Percentiles rank a stretch among this genome's conserved stretches.
phyloP scores from a whole-genome alignment of 441 rosid genomes.

The Lepidium campestre region DNA sequence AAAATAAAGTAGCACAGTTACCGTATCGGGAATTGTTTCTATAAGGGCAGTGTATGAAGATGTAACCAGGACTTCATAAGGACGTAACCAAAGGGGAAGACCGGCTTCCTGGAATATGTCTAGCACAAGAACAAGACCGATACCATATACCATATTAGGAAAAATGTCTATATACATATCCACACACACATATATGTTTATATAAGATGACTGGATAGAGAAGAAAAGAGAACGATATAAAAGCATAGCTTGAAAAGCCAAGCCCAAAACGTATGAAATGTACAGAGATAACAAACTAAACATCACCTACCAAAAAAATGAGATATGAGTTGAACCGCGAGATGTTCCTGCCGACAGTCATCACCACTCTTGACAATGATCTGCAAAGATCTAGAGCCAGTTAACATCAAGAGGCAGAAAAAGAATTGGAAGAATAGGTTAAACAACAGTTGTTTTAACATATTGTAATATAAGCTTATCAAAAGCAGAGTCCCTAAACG shows the following conservation, averaged over 20 bases:
- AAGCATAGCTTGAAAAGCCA: neutral
- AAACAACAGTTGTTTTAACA: neutral
- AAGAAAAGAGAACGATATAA: neutral
- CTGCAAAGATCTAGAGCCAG: constrained; percentile 18
- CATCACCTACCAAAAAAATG: constrained; percentile 70
- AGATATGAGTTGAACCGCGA: constrained; percentile 90
- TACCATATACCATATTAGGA: neutral
- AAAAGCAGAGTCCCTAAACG: neutral
- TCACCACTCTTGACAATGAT: constrained; percentile 93
- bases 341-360: constrained; percentile 98
- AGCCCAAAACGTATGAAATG: neutral
- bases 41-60: constrained; percentile 99
- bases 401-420: neutral
- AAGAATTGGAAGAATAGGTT: neutral
- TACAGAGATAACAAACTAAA: neutral
- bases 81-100: constrained; percentile 97
- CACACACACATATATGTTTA: neutral
- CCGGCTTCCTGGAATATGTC: constrained; percentile 99
- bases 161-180: neutral
- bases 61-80: constrained; percentile 90
- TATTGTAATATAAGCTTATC: neutral
- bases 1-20: constrained; percentile 24
- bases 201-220: neutral
- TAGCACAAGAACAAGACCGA: constrained; percentile 30
- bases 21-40: constrained; percentile 98